phyloP scores from a whole-genome alignment of 768 basidiomycete species.

The Podaxis sp. region DNA sequence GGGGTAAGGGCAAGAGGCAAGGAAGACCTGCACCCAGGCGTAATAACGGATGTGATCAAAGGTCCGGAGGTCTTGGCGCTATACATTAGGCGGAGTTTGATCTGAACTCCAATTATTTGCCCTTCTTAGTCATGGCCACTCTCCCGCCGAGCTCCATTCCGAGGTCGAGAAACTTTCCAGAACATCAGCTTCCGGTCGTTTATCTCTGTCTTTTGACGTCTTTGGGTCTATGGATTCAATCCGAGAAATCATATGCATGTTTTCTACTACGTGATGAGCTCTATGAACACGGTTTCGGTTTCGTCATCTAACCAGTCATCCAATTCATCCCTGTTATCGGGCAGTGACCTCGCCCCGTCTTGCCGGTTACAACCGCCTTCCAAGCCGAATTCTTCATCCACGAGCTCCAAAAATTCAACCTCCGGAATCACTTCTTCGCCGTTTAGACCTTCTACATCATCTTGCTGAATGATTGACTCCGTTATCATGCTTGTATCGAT shows the following conservation, averaged over 20 bases:
- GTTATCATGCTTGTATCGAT: background rate
- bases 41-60: slow-evolving; percentile 16
- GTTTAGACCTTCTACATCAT: background rate
- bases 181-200: background rate
- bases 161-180: background rate
- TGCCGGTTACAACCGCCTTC: background rate
- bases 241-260: background rate
- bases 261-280: slow-evolving; percentile 7
- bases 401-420: background rate
- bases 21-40: background rate
- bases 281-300: background rate
- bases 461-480: background rate
- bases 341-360: background rate
- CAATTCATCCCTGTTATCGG: background rate
- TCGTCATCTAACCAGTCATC: background rate
- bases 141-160: slow-evolving; percentile 4
- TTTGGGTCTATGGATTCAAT: background rate
- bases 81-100: slow-evolving; percentile 17
- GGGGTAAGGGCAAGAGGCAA: background rate
- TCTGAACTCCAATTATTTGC: slow-evolving; percentile 12
- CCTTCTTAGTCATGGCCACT: slow-evolving; percentile 12
- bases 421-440: background rate
- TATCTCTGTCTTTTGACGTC: background rate
- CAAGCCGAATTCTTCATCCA: background rate
- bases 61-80: slow-evolving; percentile 11